phyloP scores from a whole-genome alignment of 139 green algal species.

The Closterium sp. region DNA sequence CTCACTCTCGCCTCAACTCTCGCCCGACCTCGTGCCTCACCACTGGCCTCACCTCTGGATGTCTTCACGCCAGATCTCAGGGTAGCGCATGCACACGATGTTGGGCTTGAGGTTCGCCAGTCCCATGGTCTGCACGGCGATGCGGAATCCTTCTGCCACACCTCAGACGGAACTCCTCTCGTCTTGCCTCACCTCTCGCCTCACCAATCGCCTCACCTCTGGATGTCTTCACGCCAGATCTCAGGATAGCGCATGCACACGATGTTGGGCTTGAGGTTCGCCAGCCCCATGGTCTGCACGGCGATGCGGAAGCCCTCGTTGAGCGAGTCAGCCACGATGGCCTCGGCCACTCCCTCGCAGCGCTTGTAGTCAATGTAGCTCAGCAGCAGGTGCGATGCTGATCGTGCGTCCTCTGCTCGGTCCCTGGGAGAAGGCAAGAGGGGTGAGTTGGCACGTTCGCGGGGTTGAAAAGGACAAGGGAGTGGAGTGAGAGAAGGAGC shows the following conservation, averaged over 20 bases:
- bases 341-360: conserved; percentile 53
- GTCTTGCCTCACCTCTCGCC: too few relatives aligned
- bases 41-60: not conserved
- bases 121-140: conserved; percentile 47
- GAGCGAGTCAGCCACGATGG: conserved; percentile 41
- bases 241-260: conserved; percentile 55
- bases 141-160: conserved; percentile 10
- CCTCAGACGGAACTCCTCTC: not conserved
- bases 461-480: too few relatives aligned
- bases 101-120: conserved; percentile 53
- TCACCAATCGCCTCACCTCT: not conserved
- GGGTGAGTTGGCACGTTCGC: too few relatives aligned
- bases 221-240: conserved; percentile 34
- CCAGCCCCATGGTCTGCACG: conserved; percentile 51
- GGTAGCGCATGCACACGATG: conserved; percentile 52
- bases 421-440: not conserved
- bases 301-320: conserved; percentile 45
- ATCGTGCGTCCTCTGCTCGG: conserved; percentile 32
- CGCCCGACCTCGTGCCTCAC: too few relatives aligned
- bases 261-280: conserved; percentile 55
- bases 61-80: conserved; percentile 43
- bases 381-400: conserved; percentile 10
- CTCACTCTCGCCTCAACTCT: too few relatives aligned
- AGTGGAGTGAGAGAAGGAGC: not conserved
- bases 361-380: conserved; percentile 53